Evolutionary conservation across 352 stramenopile genomes (phyloP), one percentile per base, ranked within the genome.

Genomic region (Albugo laibachii): DNA sequence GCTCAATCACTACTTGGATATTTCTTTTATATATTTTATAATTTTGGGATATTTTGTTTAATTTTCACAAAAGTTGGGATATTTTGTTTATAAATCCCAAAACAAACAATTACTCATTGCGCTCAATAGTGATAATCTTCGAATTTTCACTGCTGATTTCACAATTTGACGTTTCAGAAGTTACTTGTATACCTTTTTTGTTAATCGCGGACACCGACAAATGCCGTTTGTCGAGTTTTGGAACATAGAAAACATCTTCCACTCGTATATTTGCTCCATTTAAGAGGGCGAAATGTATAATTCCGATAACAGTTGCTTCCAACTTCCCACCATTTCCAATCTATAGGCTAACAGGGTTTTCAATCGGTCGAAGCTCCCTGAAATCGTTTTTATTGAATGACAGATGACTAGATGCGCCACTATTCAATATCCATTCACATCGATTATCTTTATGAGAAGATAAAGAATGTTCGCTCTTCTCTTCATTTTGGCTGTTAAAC

Each of bases 121-220:
- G 24, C 24, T 31, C 24, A 31, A 31, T 31, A 31, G 3, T 31
- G 24, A 31, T 31, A 31, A 10, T 31, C 24, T 31, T 31, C 8
- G 24, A 10, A 3, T 3, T 10, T 31, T 31, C 24, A 31, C 24
- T 31, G 24, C 24, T 31, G 24, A 31, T 8, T 31, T 31, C 24
- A 31, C 24, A 31, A 31, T 31, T 31, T 31, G 24, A 31, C 24
- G 3, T 31, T 31, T 46, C 37, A 16, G 57, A 59, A 35, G 61
- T 47, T 11, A 53, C 45, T 11, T 24, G 49, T n/a, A 55, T 38
- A 2, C 43, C 50, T 10, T 41, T 18, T 2, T 50, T 42, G 0
- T 51, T 40, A 12, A 65, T 41, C 21, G 51, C 61, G 0, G 45
- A 13, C 0, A 61, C 49, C 19, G 50, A 61, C 2, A 64, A 42